A percentile compares a stretch with the other conserved stretches of the same genome.
These are phyloP conservation scores for Salix exigua DNA, from an alignment of 345 rosid genomes.

Conservation along the genomic window DNA sequence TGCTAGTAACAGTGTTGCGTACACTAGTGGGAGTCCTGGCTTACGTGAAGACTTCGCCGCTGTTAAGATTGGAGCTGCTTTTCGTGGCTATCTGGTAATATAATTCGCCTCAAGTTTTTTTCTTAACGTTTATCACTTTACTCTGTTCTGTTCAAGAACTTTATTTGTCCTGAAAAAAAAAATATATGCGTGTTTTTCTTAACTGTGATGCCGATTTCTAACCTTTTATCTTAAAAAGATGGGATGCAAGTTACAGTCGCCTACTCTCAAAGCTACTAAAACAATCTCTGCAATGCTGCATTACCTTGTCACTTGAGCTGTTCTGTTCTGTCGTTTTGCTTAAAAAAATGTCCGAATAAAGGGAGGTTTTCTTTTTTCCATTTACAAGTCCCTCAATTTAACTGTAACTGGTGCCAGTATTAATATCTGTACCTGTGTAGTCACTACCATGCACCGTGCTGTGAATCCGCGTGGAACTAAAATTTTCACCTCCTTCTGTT, in stretches of 20 bases:
- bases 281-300: not conserved
- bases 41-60: slow-evolving; percentile 47
- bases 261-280: not conserved
- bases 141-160: not conserved
- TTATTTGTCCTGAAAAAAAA: not conserved
- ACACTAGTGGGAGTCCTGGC: slow-evolving; percentile 30
- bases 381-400: not conserved
- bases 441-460: slow-evolving; percentile 6
- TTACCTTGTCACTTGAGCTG: slow-evolving; percentile 17
- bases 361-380: slow-evolving; percentile 1
- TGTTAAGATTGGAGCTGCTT: slow-evolving; percentile 72
- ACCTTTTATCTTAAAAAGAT: not conserved
- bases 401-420: not conserved
- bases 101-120: not conserved
- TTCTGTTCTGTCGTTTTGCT: slow-evolving; percentile 29
- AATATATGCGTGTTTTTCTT: not conserved
- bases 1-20: slow-evolving; percentile 21
- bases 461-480: slow-evolving; percentile 16
- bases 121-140: too few relatives aligned
- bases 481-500: not conserved
- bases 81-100: slow-evolving; percentile 90
- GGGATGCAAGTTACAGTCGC: not conserved
- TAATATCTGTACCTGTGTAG: not conserved
- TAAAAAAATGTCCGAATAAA: not conserved
- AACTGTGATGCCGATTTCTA: not conserved